Base-by-base conservation (phyloP, 1,284 basidiomycete genomes). In the Austroboletus novae-zelandiae region DNA sequence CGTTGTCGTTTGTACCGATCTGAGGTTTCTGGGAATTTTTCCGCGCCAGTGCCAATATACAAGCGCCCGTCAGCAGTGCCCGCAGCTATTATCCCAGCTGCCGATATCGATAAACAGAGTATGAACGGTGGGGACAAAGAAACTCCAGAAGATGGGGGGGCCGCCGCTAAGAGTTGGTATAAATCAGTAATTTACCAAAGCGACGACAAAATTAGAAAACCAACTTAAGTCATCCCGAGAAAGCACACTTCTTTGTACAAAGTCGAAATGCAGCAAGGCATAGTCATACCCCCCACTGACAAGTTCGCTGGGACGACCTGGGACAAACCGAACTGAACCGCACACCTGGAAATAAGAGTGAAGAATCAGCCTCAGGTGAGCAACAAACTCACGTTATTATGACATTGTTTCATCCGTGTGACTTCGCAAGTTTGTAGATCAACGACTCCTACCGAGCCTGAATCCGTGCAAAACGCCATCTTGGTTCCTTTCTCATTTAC, bases 201-300 rank as follows among this genome's bases (percentile, higher is more conserved):
- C 31, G 35, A 25, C 27, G 15, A 13, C 10, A 25, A 51, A 13
- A 18, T 31, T 46, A n/a, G 32, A 32, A 37, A 40, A 39, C 77
- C 31, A 53, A 89, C 89, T 60, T 43, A 91, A 73, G 59, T 84
- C 77, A 43, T 76, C 70, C 34, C 74, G 74, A 5, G 86, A 86
- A 37, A 89, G 68, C 4, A 80, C 47, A 15, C 70, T 78, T n/a
- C 80, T 76, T 66, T 80, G 79, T 10, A 61, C 58, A 54, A 76
- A 78, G 59, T 91, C 86, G 59, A 81, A 84, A 59, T 91, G 89
- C 13, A 88, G 62, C 25, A 91, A 59, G 3, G 75, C 70, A 40
- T 75, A 79, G 58, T 91, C 89, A 59, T 87, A 91, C 4, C 89
- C 89, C 8, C 81, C 86, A 55, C 85, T 89, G 34, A 91, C 74